phyloP scores from a whole-genome alignment of 495 filamentous ascomycete species.

The Recurvomyces mirabilis region DNA sequence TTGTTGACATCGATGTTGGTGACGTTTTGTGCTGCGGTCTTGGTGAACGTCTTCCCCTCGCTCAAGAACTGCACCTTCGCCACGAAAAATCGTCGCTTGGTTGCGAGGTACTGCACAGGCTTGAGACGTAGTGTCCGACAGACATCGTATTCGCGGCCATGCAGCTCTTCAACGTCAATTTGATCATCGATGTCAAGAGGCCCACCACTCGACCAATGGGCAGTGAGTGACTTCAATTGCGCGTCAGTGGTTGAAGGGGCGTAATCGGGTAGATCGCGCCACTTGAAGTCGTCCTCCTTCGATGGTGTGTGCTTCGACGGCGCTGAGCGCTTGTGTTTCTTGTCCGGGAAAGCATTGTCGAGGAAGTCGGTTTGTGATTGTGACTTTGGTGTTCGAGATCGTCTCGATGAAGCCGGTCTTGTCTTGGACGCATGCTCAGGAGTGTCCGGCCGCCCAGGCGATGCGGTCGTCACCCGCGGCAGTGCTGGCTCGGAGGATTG shows the following conservation, averaged over 20 bases:
- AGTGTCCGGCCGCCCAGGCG: too few species aligned
- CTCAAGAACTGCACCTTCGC: conserved; percentile 56
- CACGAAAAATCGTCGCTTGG: conserved; percentile 87
- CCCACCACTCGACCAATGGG: conserved; percentile 68
- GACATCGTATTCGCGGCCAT: conserved; percentile 65
- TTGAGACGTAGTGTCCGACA: conserved; percentile 74
- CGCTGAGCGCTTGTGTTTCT: conserved; percentile 18
- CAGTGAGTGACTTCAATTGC: conserved; percentile 56
- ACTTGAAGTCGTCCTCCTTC: conserved; percentile 73
- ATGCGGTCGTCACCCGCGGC: too few species aligned
- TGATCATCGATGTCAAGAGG: conserved; percentile 70
- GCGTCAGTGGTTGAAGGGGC: conserved; percentile 54
- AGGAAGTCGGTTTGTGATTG: not conserved
- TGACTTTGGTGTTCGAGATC: conserved; percentile 10
- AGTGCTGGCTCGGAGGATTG: too few species aligned
- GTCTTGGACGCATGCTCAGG: too few species aligned
- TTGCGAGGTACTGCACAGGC: conserved; percentile 85
- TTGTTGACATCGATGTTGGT: conserved; percentile 99
- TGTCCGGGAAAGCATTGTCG: conserved; percentile 2
- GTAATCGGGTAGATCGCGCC: conserved; percentile 62
- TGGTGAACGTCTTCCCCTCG: conserved; percentile 78
- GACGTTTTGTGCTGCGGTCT: conserved; percentile 94
- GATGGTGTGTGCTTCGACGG: conserved; percentile 31
- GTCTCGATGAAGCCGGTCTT: not conserved
- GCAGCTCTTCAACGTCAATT: conserved; percentile 63